Evolutionary conservation across 1,284 basidiomycete species (phyloP).

Genomic region (Cryptococcus sp.): DNA sequence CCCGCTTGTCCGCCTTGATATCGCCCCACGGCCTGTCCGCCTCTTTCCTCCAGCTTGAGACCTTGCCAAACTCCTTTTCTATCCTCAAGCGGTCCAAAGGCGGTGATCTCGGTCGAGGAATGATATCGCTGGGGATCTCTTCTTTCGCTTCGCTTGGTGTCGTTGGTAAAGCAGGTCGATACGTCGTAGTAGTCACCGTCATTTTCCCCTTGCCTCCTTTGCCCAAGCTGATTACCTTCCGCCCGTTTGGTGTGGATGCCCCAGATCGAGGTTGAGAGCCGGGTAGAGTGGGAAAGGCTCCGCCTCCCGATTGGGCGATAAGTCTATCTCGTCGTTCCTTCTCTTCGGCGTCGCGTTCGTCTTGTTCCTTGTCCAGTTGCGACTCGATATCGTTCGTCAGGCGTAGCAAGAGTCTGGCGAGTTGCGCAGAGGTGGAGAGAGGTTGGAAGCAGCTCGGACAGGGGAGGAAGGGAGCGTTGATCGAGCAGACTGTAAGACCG

Average conservation of each 20-base stretch:
- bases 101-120: constrained; percentile 25
- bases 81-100: constrained; percentile 24
- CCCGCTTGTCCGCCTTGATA: constrained; percentile 24
- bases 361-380: constrained; percentile 33
- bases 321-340: constrained; percentile 23
- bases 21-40: constrained; percentile 40
- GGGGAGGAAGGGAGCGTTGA: constrained; percentile 42
- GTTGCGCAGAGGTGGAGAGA: constrained; percentile 34
- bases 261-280: constrained; percentile 1
- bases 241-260: not conserved
- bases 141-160: constrained; percentile 7
- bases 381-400: constrained; percentile 34
- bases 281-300: constrained; percentile 40
- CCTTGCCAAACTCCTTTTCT: constrained; percentile 31
- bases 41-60: constrained; percentile 23
- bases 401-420: constrained; percentile 35
- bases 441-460: constrained; percentile 46
- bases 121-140: constrained; percentile 17
- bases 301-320: constrained; percentile 37
- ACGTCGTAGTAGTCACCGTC: constrained; percentile 33
- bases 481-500: constrained; percentile 41
- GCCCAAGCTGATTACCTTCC: constrained; percentile 29
- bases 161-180: constrained; percentile 6
- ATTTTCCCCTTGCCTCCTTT: constrained; percentile 26
- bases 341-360: constrained; percentile 27